phyloP scores from a whole-genome alignment of 2,329 filamentous ascomycete genomes.

The Fusarium anthophilum region DNA sequence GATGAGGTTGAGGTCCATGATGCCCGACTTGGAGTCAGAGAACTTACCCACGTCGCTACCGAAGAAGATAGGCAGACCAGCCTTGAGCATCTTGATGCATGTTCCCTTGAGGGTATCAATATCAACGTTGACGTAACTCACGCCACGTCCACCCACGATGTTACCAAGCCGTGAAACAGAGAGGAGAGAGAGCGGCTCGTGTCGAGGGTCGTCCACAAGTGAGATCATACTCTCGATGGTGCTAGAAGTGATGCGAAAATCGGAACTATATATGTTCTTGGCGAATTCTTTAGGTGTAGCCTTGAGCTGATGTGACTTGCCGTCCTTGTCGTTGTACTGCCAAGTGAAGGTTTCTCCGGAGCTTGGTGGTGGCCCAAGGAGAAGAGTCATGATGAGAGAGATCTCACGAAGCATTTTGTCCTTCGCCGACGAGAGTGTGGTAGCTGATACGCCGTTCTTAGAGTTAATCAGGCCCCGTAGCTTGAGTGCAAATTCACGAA shows the following conservation, averaged over 20 bases:
- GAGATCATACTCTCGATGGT: constrained; percentile 78
- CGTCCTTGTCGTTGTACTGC: constrained; percentile 78
- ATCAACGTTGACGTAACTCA: constrained; percentile 86
- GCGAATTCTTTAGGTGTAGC: constrained; percentile 78
- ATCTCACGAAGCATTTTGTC: constrained; percentile 82
- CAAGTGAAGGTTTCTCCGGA: constrained; percentile 78
- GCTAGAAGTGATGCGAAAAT: constrained; percentile 66
- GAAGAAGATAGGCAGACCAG: constrained; percentile 86
- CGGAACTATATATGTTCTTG: constrained; percentile 69
- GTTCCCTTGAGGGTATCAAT: constrained; percentile 77
- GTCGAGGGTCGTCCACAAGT: constrained; percentile 85
- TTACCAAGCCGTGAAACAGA: constrained; percentile 85
- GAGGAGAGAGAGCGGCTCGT: constrained; percentile 75
- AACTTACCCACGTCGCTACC: constrained; percentile 89
- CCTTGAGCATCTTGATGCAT: constrained; percentile 79
- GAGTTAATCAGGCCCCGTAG: constrained; percentile 66
- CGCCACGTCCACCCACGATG: constrained; percentile 76
- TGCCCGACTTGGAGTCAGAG: constrained; percentile 71
- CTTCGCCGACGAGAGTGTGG: constrained; percentile 64
- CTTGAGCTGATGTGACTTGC: constrained; percentile 69
- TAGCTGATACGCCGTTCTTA: constrained; percentile 46
- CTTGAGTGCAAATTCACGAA: constrained; percentile 83
- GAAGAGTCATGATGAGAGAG: constrained; percentile 81
- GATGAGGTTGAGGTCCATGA: constrained; percentile 82
- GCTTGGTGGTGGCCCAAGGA: constrained; percentile 80